Percentiles rank a stretch among this genome's conserved stretches.
These are phyloP conservation scores for Candida pseudofarinosa DNA, from an alignment of 805 yeast genomes.

Conservation along the genomic window DNA sequence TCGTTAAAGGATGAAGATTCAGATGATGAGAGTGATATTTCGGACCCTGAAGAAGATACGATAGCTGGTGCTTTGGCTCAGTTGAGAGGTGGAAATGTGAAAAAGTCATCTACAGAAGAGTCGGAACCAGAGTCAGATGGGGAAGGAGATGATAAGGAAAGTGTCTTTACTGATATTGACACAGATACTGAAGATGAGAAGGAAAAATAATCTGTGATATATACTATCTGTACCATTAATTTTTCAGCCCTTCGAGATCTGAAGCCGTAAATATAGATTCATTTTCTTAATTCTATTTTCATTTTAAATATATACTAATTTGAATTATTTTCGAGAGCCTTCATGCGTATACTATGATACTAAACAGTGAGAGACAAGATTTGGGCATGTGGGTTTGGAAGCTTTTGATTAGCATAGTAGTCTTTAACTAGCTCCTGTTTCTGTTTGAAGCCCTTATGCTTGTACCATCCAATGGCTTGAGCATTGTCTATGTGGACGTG, in stretches of 20 bases:
- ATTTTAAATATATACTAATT: not conserved
- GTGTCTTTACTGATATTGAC: slow-evolving; percentile 42
- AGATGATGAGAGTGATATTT: slow-evolving; percentile 53
- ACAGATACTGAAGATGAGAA: slow-evolving; percentile 44
- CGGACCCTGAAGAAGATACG: slow-evolving; percentile 71
- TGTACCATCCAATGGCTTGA: slow-evolving; percentile 48
- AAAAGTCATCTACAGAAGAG: slow-evolving; percentile 23
- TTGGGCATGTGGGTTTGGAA: slow-evolving; percentile 48
- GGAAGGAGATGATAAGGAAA: slow-evolving; percentile 36
- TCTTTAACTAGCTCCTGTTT: slow-evolving; percentile 33
- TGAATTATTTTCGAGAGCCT: slow-evolving; percentile 1
- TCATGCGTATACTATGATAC: not conserved
- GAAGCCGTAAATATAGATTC: not conserved
- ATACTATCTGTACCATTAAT: not conserved
- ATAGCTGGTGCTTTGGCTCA: slow-evolving; percentile 73
- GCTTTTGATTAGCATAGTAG: slow-evolving; percentile 46
- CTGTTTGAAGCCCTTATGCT: slow-evolving; percentile 43
- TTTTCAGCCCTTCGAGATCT: no score
- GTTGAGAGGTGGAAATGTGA: slow-evolving; percentile 58
- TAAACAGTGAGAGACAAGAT: slow-evolving; percentile 29
- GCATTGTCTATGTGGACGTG: slow-evolving; percentile 49
- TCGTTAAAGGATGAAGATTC: slow-evolving; percentile 31
- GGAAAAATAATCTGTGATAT: slow-evolving; percentile 13
- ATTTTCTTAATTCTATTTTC: not conserved
- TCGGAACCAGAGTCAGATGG: slow-evolving; percentile 32